phyloP scores from a whole-genome alignment of 306 rosid species.

The Medicago lupulina region DNA sequence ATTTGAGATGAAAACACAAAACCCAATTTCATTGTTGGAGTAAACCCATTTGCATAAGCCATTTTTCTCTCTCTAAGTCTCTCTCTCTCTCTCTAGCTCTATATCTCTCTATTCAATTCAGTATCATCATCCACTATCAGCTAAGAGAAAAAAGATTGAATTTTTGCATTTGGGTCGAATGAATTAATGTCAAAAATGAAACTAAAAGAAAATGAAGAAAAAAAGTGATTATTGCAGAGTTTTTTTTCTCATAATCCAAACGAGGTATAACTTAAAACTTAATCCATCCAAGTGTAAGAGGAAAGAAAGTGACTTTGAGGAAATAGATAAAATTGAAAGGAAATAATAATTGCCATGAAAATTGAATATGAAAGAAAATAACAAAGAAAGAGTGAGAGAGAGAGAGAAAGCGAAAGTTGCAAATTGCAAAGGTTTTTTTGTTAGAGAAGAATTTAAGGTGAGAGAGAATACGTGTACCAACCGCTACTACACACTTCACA shows the following conservation, averaged over 20 bases:
- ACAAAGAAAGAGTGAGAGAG: background rate
- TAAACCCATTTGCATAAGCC: conserved; percentile 65
- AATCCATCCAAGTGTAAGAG: background rate
- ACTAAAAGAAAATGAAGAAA: background rate
- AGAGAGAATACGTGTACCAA: background rate
- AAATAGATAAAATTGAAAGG: background rate
- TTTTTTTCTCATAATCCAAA: conserved; percentile 51
- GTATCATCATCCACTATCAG: conserved; percentile 19
- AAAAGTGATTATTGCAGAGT: conserved; percentile 17
- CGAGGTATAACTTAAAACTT: conserved; percentile 11
- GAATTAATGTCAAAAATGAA: conserved; percentile 26
- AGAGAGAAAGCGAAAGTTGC: conserved; percentile 1
- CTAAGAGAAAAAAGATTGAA: conserved; percentile 39
- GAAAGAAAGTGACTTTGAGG: background rate
- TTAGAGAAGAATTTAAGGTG: background rate
- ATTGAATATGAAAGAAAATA: background rate
- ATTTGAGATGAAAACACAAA: conserved; percentile 49
- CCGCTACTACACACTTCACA: background rate
- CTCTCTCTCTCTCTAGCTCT: background rate
- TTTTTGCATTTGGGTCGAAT: conserved; percentile 30
- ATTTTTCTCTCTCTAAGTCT: conserved; percentile 42
- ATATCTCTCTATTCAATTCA: conserved; percentile 34
- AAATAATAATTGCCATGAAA: background rate
- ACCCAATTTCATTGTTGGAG: conserved; percentile 52
- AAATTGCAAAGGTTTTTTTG: background rate